These are phyloP conservation scores for Tephrocybe sp. DNA, from an alignment of 768 basidiomycete species.

Conservation along the genomic window DNA sequence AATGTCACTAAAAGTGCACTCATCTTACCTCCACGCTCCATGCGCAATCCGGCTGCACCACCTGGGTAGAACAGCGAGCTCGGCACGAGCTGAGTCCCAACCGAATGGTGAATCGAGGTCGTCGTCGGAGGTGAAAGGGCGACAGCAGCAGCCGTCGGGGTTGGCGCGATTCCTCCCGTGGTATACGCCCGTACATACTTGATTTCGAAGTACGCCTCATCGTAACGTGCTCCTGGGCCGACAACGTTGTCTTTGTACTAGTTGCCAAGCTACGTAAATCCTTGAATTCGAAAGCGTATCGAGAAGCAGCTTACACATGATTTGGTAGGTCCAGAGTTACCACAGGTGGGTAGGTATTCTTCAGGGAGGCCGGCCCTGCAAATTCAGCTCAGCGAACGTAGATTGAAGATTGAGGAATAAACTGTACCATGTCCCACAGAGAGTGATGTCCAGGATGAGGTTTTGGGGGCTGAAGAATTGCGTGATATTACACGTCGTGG, in stretches of 20 bases:
- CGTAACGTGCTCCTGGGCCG: constrained; percentile 39
- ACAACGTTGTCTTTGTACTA: constrained; percentile 54
- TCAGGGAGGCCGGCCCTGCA: constrained; percentile 44
- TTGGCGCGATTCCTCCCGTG: constrained; percentile 28
- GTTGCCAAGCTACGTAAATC: neutral
- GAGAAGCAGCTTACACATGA: constrained; percentile 28
- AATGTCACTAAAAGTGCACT: neutral
- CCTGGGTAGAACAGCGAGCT: constrained; percentile 20
- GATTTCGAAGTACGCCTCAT: constrained; percentile 64
- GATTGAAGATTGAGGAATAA: too few relatives aligned
- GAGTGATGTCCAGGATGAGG: constrained; percentile 52
- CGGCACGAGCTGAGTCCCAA: constrained; percentile 17
- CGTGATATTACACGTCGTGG: constrained; percentile 39
- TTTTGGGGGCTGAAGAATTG: constrained; percentile 45
- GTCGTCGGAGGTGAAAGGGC: constrained; percentile 8
- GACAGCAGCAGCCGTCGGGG: constrained; percentile 23
- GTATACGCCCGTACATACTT: constrained; percentile 51
- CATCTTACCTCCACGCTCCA: neutral
- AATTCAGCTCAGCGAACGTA: neutral
- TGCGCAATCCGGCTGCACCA: neutral
- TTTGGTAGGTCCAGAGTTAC: constrained; percentile 32
- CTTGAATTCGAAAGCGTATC: neutral
- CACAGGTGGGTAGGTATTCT: constrained; percentile 39
- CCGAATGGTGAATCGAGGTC: constrained; percentile 3
- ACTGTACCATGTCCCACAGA: constrained; percentile 49